These are phyloP conservation scores for Rhizoctonia solani DNA, from an alignment of 1,284 basidiomycete species.

Conservation along the genomic window DNA sequence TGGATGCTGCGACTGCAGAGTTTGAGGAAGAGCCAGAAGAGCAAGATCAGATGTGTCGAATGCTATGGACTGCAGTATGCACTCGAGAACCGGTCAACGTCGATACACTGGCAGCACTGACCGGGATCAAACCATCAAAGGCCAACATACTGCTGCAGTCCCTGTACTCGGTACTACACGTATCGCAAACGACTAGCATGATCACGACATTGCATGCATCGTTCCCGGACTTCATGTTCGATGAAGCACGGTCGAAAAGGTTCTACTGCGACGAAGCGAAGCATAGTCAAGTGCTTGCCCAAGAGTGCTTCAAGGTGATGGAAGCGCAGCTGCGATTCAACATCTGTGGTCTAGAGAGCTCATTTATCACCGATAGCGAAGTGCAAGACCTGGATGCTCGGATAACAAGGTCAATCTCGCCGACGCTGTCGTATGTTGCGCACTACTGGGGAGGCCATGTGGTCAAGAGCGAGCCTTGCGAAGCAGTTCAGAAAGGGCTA, in stretches of 20 bases:
- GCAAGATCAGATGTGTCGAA: too few species aligned
- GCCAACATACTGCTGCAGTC: too few species aligned
- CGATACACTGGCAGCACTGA: too few species aligned
- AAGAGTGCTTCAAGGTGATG: too few species aligned
- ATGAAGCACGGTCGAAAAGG: background rate
- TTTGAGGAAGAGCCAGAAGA: background rate
- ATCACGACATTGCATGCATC: conserved; percentile 7
- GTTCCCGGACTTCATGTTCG: conserved; percentile 6
- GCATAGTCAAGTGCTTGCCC: background rate
- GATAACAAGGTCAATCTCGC: background rate
- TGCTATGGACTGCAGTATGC: too few species aligned
- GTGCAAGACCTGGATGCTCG: background rate
- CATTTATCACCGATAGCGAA: background rate
- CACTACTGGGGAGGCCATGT: conserved; percentile 9
- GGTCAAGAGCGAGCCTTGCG: background rate
- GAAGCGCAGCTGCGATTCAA: background rate
- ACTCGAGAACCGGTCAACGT: too few species aligned
- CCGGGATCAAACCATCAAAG: too few species aligned
- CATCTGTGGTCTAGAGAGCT: conserved; percentile 1
- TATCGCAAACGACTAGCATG: background rate
- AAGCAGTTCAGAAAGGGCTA: background rate
- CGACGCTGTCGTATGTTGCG: background rate
- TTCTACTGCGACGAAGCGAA: background rate
- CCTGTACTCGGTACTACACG: too few species aligned
- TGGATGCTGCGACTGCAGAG: background rate